Conservation (phyloP, 106 monocot genomes). For the Dactylorhiza incarnata region DNA sequence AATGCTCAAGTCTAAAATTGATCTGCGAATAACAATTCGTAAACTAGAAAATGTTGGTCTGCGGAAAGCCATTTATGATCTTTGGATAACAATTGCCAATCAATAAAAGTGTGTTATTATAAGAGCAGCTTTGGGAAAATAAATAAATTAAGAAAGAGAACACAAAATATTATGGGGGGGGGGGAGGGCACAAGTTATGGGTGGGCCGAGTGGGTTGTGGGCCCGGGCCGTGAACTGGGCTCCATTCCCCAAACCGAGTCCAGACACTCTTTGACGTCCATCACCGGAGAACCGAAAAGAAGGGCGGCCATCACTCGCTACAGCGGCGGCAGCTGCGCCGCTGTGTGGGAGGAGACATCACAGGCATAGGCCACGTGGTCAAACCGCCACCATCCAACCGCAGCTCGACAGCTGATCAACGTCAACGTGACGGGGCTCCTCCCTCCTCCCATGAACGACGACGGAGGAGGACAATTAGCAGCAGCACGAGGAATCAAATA, state of each 20-base stretch:
- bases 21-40: too few relatives aligned
- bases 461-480: neutral
- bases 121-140: too few relatives aligned
- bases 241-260: neutral
- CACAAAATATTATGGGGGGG: neutral
- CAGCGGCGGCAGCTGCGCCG: neutral
- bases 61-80: too few relatives aligned
- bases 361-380: neutral
- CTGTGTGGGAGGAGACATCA: neutral
- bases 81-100: too few relatives aligned
- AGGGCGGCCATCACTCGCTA: neutral
- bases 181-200: neutral
- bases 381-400: neutral
- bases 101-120: too few relatives aligned
- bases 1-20: too few relatives aligned
- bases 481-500: constrained; percentile 1
- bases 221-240: neutral
- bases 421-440: neutral
- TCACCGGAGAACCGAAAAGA: neutral
- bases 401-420: neutral
- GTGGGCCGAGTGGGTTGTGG: neutral
- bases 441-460: neutral
- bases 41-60: too few relatives aligned
- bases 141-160: neutral
- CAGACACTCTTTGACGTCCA: neutral